Conservation (phyloP, 2,329 filamentous ascomycete species). For the Nothopassalora personata region DNA sequence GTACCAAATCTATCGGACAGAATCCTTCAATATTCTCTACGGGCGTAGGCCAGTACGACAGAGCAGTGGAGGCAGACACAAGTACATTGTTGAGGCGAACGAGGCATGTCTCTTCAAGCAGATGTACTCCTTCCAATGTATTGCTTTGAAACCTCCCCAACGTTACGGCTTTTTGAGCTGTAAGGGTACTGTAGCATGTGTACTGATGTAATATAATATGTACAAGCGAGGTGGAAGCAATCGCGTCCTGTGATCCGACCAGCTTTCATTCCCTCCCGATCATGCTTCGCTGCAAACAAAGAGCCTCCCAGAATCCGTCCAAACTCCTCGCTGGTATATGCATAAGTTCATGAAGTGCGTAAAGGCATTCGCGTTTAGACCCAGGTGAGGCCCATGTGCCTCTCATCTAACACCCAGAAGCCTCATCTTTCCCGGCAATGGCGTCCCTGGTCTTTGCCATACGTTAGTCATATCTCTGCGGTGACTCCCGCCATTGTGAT, state of each 20-base stretch:
- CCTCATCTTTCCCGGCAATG: too few species aligned
- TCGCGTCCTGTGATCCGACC: not conserved
- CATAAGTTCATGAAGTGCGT: not conserved
- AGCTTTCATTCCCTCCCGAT: not conserved
- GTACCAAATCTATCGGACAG: not conserved
- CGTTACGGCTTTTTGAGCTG: not conserved
- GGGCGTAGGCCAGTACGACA: not conserved
- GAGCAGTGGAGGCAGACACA: not conserved
- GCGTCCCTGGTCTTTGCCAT: too few species aligned
- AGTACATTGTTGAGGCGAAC: not conserved
- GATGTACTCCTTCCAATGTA: too few species aligned
- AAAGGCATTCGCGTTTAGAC: not conserved
- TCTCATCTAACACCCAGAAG: too few species aligned
- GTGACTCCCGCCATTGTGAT: too few species aligned
- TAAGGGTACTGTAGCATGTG: not conserved
- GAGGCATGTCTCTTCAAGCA: not conserved
- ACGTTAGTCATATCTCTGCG: too few species aligned
- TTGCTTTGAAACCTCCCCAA: not conserved
- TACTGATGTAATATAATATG: not conserved
- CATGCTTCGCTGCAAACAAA: constrained; percentile 2
- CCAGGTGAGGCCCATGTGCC: too few species aligned
- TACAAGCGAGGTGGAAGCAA: not conserved
- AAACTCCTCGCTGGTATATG: constrained; percentile 3
- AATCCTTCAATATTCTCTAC: not conserved
- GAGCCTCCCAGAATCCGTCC: not conserved